phyloP scores from a whole-genome alignment of 257 asterid genomes.

The Misopates orontium region DNA sequence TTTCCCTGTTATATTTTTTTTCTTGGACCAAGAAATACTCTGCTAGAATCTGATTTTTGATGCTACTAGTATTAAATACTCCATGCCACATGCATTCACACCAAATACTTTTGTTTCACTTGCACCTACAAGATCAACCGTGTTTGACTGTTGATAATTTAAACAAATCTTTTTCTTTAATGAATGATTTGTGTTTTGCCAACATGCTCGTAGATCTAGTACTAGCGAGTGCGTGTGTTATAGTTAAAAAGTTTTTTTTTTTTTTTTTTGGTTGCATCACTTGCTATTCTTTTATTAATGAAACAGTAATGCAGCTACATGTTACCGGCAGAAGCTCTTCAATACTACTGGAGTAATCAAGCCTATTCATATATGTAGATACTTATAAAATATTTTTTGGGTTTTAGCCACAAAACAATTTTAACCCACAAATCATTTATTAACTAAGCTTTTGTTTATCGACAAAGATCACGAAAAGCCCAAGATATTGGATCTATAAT shows the following conservation, averaged over 20 bases:
- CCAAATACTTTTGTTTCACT: conserved; percentile 22
- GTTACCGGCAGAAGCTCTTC: too few relatives aligned
- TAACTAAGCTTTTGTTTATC: too few relatives aligned
- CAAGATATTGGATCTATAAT: too few relatives aligned
- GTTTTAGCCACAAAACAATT: too few relatives aligned
- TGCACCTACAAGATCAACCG: conserved; percentile 16
- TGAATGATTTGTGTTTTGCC: not conserved
- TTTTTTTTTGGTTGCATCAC: not conserved
- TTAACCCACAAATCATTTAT: too few relatives aligned
- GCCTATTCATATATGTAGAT: not conserved
- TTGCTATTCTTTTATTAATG: not conserved
- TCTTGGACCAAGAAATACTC: conserved; percentile 20
- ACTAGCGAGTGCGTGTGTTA: not conserved
- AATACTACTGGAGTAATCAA: not conserved
- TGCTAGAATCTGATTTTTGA: not conserved
- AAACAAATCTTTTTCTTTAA: not conserved
- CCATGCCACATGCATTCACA: conserved; percentile 12
- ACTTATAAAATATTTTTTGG: too few relatives aligned
- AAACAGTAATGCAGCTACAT: too few relatives aligned
- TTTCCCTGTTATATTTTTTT: not conserved
- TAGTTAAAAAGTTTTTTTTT: not conserved
- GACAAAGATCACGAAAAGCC: too few relatives aligned
- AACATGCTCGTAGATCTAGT: not conserved
- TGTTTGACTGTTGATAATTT: conserved; percentile 18
- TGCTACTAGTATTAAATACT: conserved; percentile 4